phyloP scores from a whole-genome alignment of 2,329 filamentous ascomycete species.

The Alternaria dauci region DNA sequence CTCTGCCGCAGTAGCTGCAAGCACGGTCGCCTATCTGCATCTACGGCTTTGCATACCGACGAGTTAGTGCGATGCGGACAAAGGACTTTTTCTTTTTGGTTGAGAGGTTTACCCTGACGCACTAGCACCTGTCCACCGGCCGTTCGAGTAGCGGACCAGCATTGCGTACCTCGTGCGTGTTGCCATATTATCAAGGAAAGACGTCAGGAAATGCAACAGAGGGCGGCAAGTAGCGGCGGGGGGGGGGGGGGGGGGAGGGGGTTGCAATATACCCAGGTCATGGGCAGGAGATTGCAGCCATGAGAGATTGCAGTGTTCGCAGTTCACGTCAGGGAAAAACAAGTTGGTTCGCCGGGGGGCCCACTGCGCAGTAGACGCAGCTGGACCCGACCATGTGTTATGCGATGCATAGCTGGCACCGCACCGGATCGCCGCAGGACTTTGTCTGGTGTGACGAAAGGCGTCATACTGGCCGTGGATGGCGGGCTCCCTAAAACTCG shows the following conservation, averaged over 20 bases:
- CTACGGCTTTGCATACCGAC: constrained; percentile 14
- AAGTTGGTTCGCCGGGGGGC: constrained; percentile 25
- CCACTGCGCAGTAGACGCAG: constrained; percentile 19
- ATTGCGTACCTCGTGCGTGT: neutral
- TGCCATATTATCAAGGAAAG: neutral
- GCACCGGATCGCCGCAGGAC: neutral
- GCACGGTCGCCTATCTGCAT: constrained; percentile 9
- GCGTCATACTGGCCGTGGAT: constrained; percentile 23
- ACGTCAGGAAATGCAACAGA: constrained; percentile 17
- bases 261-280: constrained; percentile 18
- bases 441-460: constrained; percentile 2
- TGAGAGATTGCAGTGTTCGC: constrained; percentile 32
- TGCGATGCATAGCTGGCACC: constrained; percentile 2
- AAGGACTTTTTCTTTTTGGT: constrained; percentile 8
- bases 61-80: constrained; percentile 12
- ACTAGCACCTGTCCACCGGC: constrained; percentile 1
- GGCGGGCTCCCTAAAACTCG: constrained; percentile 2
- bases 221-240: constrained; percentile 16
- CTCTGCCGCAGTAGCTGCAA: constrained; percentile 17
- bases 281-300: constrained; percentile 17
- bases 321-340: constrained; percentile 31
- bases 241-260: too few species aligned
- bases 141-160: neutral
- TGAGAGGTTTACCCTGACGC: constrained; percentile 10
- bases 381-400: constrained; percentile 10